These are phyloP conservation scores for Areca catechu DNA, from an alignment of 176 grass and related monocot species.

Conservation along the genomic window DNA sequence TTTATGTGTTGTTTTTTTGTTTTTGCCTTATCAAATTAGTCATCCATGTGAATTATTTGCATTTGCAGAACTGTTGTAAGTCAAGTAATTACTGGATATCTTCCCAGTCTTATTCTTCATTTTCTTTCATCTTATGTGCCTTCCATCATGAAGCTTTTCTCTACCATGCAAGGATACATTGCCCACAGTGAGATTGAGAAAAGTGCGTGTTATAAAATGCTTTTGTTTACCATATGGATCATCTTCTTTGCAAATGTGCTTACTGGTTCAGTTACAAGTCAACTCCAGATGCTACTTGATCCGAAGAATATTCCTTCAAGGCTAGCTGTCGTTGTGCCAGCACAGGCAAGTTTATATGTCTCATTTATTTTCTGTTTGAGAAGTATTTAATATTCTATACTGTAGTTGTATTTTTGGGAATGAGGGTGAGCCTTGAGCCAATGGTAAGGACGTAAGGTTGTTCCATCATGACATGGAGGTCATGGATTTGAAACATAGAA, in stretches of 20 bases:
- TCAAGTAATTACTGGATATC: conserved; percentile 90
- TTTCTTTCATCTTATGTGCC: conserved; percentile 71
- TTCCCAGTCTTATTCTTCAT: conserved; percentile 85
- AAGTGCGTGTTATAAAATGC: conserved; percentile 95
- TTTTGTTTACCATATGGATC: conserved; percentile 85
- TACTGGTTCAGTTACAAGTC: conserved; percentile 44
- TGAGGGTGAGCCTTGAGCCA: too few species aligned
- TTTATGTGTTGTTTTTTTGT: too few species aligned
- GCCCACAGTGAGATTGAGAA: conserved; percentile 72
- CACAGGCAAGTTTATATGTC: conserved; percentile 37
- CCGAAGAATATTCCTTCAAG: conserved; percentile 70
- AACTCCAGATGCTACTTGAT: conserved; percentile 46
- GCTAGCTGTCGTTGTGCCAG: conserved; percentile 78
- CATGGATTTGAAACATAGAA: too few species aligned
- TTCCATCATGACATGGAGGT: too few species aligned
- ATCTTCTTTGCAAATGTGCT: conserved; percentile 92
- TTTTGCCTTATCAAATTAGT: too few species aligned
- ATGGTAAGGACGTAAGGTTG: too few species aligned
- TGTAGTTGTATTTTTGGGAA: too few species aligned
- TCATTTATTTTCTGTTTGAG: conserved; percentile 1
- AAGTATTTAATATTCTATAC: too few species aligned
- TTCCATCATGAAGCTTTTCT: conserved; percentile 80
- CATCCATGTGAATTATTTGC: background rate
- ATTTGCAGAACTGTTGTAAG: conserved; percentile 75
- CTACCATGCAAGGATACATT: conserved; percentile 85